Base-by-base conservation (phyloP, 148 eudicot species). In the Beta vulgaris region DNA sequence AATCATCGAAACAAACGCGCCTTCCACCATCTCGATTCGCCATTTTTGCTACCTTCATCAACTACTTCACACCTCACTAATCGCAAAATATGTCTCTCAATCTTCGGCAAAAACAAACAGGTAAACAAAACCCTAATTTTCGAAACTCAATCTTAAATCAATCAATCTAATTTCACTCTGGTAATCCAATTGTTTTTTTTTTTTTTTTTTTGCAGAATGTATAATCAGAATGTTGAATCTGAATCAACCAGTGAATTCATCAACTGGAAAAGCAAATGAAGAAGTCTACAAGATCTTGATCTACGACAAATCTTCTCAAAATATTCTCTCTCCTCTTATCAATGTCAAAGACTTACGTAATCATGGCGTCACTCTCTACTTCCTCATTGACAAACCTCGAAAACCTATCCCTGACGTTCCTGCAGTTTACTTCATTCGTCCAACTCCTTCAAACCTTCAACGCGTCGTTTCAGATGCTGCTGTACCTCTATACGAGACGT, bases 271-370 rank as follows among this genome's bases (percentile, higher is more conserved):
- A 65, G 97, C 97, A 51, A 88, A 90, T 74, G 97, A 91, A 68
- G 95, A 91, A 62, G 88, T 94, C 0, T 94, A 94, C 89, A 94
- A 94, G 93, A 94, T 94, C 86, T 76, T 94, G 75, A 91, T 94
- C 87, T 94, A 84, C 87, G 98, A 94, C 74, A 86, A 81, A 69
- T 82, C 89, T 61, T 88, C 97, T 74, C 97, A 91, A 72, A 86
- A 90, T 72, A 86, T 94, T 60, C 87, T 94, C 60, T 94, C 98
- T 23, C 98, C 98, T 19, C 78, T 94, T n/a, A 91, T 91, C 77
- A 97, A 87, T 60, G 98, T 94, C 78, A 91, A 87, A 81, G 98
- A 94, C 72, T 84, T 94, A 40, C 97, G 98, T 34, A 91, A 90
- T 70, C 98, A 94, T 58, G 98, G 98, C 59, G 97, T 94, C 14